Evolutionary conservation across 805 yeast genomes (phyloP), one percentile per base, ranked within the genome.

Genomic region (Torulaspora delbrueckii): DNA sequence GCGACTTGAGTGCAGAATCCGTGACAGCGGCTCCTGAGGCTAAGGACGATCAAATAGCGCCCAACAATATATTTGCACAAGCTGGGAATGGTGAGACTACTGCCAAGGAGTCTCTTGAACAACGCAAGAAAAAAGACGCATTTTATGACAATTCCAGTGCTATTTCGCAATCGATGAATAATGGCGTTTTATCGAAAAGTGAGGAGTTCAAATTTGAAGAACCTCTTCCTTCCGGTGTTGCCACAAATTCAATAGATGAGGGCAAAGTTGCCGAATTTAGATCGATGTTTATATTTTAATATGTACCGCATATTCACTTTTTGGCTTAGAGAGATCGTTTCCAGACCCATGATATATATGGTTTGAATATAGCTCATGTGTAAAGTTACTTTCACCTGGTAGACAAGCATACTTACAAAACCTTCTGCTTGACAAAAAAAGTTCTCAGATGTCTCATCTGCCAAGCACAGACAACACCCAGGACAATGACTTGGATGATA

Each of bases 351-450:
- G 34, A 12, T 26, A n/a, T 30, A 39, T 39, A 30, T 14, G 22
- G 28, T 1, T 22, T 14, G 31, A 24, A 23, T 8, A 19, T 19
- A 22, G 8, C 26, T 13, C 27, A 16, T 23, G 18, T 22, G 13
- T 2, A n/a, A 19, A 30, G 27, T 22, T 22, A 30, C 5, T 24
- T n/a, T 39, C 18, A 30, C 27, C 35, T 19, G 10, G 12, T 34
- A 12, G 25, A 22, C 19, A n/a, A 18, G 7, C 16, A 5, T 34
- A 6, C 33, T 50, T 59, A 64, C 43, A 67, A 58, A 33, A 70
- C 70, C 65, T 84, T 84, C 68, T 84, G 90, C 65, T 84, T 84
- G 54, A 84, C 89, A 57, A 84, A 84, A 72, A 82, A 84, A 13
- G 83, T 70, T 71, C 83, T 79, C 69, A 84, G 75, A 61, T 83